Evolutionary conservation across 495 filamentous ascomycete species (phyloP), one percentile per base, ranked within the genome.

Genomic region (Barbatosphaeria neglecta): DNA sequence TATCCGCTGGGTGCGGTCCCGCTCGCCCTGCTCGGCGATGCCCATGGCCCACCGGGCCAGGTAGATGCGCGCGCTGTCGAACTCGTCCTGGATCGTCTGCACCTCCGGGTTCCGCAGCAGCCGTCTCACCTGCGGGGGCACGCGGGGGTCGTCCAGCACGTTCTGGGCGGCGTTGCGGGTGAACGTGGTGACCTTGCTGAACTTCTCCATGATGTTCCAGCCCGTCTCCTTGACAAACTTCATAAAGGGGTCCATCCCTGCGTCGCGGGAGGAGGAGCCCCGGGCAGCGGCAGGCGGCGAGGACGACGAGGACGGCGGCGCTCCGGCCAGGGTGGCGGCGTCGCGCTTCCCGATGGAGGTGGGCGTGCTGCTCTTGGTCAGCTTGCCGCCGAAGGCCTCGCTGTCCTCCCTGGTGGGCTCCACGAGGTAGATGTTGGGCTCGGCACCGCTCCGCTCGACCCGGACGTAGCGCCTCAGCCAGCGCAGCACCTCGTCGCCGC

Each of bases 41-140:
- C 87, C 93, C 92, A 97, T 97, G 0, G 92, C 92, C 92, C 92
- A 98, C 39, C 92, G 73, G 3, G 92, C 92, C 19, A 98, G 72
- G 55, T 98, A 98, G 31, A 98, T 68, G 50, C 92, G 75, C 6
- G 93, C 92, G 55, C 87, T 94, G 64, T 97, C 93, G 51, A 97
- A 98, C 59, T 98, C 92, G 49, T 96, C 90, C 60, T 92, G 87
- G 40, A 98, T 54, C 0, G 87, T 95, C 63, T 95, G 89, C 10
- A 98, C 90, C 58, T 98, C 90, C 1, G 92, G 93, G 46, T 93
- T 95, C 55, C 81, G 77, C 69, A 97, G 78, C 58, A 98, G 53
- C 44, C 87, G 76, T 53, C 83, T 76, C 22, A 97, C 78, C 57
- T 96, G 92, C 1, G 85, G 85, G 11, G 92, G 92, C 39, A 96